These are phyloP conservation scores for Tolypocladium nubicola DNA, from an alignment of 2,329 filamentous ascomycete genomes.

Conservation along the genomic window DNA sequence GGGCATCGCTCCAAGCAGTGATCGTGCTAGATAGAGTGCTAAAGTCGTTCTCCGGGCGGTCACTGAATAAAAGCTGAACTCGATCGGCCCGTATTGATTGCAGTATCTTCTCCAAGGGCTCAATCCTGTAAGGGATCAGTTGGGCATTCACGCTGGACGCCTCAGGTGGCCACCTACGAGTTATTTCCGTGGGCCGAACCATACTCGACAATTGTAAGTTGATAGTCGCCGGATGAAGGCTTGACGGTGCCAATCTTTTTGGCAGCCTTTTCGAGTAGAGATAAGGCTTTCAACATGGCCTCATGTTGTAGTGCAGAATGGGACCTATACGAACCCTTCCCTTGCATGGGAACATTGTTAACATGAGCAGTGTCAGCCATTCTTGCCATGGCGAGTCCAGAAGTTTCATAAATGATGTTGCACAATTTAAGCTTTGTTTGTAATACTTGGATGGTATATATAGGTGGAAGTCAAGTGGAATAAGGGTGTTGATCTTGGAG, in stretches of 20 bases:
- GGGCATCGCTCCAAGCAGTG: neutral
- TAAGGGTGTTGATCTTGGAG: too few relatives aligned
- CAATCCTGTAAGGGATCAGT: neutral
- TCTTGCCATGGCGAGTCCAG: neutral
- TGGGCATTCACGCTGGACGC: neutral
- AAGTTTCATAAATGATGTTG: neutral
- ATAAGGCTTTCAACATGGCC: neutral
- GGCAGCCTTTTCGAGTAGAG: neutral
- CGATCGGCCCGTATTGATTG: neutral
- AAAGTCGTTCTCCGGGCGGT: conserved; percentile 1
- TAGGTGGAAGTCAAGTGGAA: neutral
- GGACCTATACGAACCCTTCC: neutral
- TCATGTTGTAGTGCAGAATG: neutral
- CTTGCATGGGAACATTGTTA: conserved; percentile 1
- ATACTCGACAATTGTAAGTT: neutral
- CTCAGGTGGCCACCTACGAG: neutral
- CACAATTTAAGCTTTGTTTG: neutral
- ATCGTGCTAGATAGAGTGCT: neutral
- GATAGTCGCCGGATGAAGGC: neutral
- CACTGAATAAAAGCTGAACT: neutral
- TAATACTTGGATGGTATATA: neutral
- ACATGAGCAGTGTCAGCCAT: neutral
- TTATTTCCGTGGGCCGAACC: conserved; percentile 1
- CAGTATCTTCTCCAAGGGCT: neutral
- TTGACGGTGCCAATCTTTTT: neutral